These are phyloP conservation scores for apple (Malus domestica) DNA, from an alignment of 306 rosid species.

Conservation along the genomic window DNA sequence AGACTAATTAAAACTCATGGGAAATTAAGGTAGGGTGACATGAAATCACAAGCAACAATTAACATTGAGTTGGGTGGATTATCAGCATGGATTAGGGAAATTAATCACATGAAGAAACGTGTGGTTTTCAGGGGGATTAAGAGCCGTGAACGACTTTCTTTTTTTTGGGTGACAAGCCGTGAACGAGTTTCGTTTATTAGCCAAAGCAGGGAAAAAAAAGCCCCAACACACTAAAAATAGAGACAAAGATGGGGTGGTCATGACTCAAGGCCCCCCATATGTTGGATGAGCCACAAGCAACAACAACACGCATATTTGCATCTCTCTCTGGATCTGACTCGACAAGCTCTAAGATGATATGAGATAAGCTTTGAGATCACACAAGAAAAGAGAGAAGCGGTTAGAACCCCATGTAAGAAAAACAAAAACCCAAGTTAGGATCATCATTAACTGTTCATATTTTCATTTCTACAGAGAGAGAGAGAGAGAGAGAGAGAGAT, in stretches of 20 bases:
- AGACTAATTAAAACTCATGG: background rate
- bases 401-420: background rate
- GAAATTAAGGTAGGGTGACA: conserved; percentile 14
- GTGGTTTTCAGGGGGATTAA: conserved; percentile 7
- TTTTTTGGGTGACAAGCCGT: background rate
- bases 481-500: background rate
- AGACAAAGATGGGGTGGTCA: conserved; percentile 18
- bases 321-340: conserved; percentile 32
- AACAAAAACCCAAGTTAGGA: background rate
- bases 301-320: conserved; percentile 9
- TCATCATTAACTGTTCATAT: conserved; percentile 3
- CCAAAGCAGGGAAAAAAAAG: conserved; percentile 19
- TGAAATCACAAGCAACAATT: conserved; percentile 32
- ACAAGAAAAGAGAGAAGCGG: background rate
- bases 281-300: conserved; percentile 26
- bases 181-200: conserved; percentile 5
- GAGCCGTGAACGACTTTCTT: conserved; percentile 16
- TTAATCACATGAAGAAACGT: conserved; percentile 4
- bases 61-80: background rate
- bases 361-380: conserved; percentile 15
- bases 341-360: conserved; percentile 13
- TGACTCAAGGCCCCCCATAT: conserved; percentile 27
- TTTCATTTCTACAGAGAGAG: background rate
- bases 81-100: conserved; percentile 5
- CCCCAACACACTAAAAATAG: conserved; percentile 21